A percentile compares a stretch with the other conserved stretches of the same genome.
Conservation (phyloP, 2,329 filamentous ascomycete species). For the Paracamarosporium sp. region DNA sequence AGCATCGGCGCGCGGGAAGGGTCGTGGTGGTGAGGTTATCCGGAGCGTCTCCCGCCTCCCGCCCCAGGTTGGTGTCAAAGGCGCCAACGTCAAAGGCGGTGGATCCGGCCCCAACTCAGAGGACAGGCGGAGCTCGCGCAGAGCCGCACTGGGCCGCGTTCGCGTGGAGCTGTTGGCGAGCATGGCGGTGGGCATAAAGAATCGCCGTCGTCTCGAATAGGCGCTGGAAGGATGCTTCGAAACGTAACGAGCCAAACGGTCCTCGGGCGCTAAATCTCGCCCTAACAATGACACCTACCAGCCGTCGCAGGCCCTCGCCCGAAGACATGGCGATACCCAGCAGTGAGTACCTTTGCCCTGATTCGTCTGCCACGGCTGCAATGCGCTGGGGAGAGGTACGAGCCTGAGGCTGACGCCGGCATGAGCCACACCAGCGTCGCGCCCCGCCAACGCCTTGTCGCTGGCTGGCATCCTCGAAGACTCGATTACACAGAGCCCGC, state of each 20-base stretch:
- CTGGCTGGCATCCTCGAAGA: constrained; percentile 30
- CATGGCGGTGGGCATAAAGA: constrained; percentile 17
- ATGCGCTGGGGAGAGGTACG: neutral
- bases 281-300: constrained; percentile 5
- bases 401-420: constrained; percentile 20
- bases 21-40: constrained; percentile 6
- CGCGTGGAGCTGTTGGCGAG: neutral
- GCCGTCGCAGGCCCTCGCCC: constrained; percentile 6
- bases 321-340: constrained; percentile 11
- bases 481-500: constrained; percentile 21
- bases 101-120: constrained; percentile 8
- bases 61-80: constrained; percentile 5
- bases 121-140: constrained; percentile 10
- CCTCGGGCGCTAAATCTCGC: constrained; percentile 15
- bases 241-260: constrained; percentile 13
- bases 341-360: constrained; percentile 18
- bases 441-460: constrained; percentile 16
- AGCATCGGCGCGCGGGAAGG: constrained; percentile 2
- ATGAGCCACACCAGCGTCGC: constrained; percentile 18
- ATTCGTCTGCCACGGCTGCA: constrained; percentile 18
- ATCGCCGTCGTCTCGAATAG: constrained; percentile 10
- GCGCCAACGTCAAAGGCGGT: constrained; percentile 7
- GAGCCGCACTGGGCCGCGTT: constrained; percentile 19
- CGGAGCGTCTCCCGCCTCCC: constrained; percentile 1
- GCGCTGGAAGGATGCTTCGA: constrained; percentile 10